Percentiles rank a stretch among this genome's conserved stretches.
Evolutionary conservation across 108 stramenopile species (phyloP).

Genomic region (Cyclostephanos invisitatus): DNA sequence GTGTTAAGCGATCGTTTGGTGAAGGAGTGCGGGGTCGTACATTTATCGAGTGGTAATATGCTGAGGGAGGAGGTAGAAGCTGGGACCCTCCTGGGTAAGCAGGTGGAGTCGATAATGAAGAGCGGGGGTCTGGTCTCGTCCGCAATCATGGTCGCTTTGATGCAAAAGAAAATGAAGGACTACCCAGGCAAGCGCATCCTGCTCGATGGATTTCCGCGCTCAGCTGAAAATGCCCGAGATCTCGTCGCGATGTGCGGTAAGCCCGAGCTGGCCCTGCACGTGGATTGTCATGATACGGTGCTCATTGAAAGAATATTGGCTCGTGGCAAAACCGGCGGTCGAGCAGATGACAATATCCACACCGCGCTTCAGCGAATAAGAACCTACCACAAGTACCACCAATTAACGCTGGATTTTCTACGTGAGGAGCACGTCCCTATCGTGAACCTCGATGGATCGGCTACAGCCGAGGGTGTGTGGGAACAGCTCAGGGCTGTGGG

Average conservation of each 20-base stretch:
- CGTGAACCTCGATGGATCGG: constrained; percentile 82
- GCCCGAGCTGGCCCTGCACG: constrained; percentile 78
- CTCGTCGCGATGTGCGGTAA: constrained; percentile 73
- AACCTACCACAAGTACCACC: constrained; percentile 78
- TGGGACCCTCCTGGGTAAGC: constrained; percentile 76
- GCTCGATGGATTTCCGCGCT: constrained; percentile 90
- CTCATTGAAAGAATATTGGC: constrained; percentile 77
- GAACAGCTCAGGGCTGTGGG: constrained; percentile 69
- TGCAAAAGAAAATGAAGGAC: constrained; percentile 77
- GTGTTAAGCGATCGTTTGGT: constrained; percentile 70
- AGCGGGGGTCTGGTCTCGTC: constrained; percentile 81
- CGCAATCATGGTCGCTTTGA: constrained; percentile 80
- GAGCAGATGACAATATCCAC: constrained; percentile 82
- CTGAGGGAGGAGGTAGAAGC: constrained; percentile 87
- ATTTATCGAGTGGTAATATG: constrained; percentile 93
- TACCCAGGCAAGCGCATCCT: constrained; percentile 82
- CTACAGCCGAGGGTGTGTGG: constrained; percentile 78
- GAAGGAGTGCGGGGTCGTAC: constrained; percentile 89
- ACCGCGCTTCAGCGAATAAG: constrained; percentile 76
- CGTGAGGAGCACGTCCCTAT: constrained; percentile 78
- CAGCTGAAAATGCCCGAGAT: constrained; percentile 71
- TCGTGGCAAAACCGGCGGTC: constrained; percentile 55
- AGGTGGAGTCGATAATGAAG: constrained; percentile 89
- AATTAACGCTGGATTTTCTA: constrained; percentile 74
- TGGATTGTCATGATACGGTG: constrained; percentile 80